Conservation (phyloP, 371 early-diverging fungal species). For the Blyttiomyces sp. region DNA sequence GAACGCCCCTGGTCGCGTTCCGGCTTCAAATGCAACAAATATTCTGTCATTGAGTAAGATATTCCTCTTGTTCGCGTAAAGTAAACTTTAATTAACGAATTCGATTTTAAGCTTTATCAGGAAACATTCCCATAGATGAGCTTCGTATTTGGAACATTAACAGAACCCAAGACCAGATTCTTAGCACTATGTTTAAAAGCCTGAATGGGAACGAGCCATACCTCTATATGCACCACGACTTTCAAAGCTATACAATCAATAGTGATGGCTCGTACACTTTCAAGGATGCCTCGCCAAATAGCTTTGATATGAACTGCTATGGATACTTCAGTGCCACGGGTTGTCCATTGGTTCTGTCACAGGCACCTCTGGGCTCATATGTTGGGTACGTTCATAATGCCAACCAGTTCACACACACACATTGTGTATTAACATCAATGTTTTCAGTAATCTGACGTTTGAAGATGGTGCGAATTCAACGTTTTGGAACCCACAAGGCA, state of each 20-base stretch:
- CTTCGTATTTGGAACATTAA: constrained; percentile 5
- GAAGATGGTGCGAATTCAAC: no score
- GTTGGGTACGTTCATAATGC: no score
- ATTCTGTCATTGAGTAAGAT: no score
- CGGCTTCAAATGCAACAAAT: no score
- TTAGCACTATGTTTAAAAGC: not conserved
- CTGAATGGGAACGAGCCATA: constrained; percentile 5
- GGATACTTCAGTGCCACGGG: not conserved
- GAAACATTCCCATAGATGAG: constrained; percentile 6
- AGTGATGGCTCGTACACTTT: constrained; percentile 1
- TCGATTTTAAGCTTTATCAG: not conserved
- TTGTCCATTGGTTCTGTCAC: not conserved
- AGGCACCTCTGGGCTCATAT: constrained; percentile 4
- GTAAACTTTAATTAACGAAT: not conserved
- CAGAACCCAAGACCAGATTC: not conserved
- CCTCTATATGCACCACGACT: constrained; percentile 12
- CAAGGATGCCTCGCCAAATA: not conserved
- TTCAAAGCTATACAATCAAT: constrained; percentile 9
- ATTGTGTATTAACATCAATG: no score
- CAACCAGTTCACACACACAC: no score
- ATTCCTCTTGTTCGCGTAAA: not conserved
- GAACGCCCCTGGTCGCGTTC: no score
- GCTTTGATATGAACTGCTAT: constrained; percentile 3
- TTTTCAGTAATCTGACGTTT: no score
- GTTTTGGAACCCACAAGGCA: no score